phyloP scores from a whole-genome alignment of 2,329 filamentous ascomycete species.

The Aspergillus cejpii region DNA sequence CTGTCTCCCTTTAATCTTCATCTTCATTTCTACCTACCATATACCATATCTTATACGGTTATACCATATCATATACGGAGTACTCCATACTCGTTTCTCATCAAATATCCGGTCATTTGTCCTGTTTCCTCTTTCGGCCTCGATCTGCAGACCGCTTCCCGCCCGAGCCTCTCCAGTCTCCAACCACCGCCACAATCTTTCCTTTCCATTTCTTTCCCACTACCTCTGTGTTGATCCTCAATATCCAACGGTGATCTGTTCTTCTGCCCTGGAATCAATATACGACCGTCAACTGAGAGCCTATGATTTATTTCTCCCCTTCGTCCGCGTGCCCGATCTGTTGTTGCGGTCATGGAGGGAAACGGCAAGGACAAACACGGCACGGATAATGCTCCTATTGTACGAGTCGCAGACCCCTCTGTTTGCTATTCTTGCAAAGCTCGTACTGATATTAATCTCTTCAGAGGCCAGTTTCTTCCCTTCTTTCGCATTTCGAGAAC shows the following conservation, averaged over 20 bases:
- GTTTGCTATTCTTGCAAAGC: constrained; percentile 8
- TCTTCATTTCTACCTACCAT: too few species aligned
- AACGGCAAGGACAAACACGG: constrained; percentile 29
- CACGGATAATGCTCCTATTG: constrained; percentile 35
- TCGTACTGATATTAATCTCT: constrained; percentile 11
- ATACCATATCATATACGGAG: too few species aligned
- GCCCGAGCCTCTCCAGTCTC: neutral
- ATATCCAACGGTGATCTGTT: neutral
- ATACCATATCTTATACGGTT: too few species aligned
- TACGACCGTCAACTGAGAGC: constrained; percentile 10
- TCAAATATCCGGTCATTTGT: neutral
- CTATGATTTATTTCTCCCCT: constrained; percentile 26
- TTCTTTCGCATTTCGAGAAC: constrained; percentile 45
- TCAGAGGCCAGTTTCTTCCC: constrained; percentile 45
- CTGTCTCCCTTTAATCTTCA: too few species aligned
- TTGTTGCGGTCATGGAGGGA: constrained; percentile 33
- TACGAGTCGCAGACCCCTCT: constrained; percentile 21
- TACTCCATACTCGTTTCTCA: too few species aligned
- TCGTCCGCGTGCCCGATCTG: constrained; percentile 20
- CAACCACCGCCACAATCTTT: constrained; percentile 1
- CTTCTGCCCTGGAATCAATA: neutral
- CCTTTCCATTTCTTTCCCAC: neutral
- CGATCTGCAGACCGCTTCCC: neutral
- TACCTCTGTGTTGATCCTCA: neutral
- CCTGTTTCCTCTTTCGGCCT: neutral